A percentile compares a stretch with the other conserved stretches of the same genome.
These are phyloP conservation scores for Candida freyschussii DNA, from an alignment of 1,139 yeast genomes.

Conservation along the genomic window DNA sequence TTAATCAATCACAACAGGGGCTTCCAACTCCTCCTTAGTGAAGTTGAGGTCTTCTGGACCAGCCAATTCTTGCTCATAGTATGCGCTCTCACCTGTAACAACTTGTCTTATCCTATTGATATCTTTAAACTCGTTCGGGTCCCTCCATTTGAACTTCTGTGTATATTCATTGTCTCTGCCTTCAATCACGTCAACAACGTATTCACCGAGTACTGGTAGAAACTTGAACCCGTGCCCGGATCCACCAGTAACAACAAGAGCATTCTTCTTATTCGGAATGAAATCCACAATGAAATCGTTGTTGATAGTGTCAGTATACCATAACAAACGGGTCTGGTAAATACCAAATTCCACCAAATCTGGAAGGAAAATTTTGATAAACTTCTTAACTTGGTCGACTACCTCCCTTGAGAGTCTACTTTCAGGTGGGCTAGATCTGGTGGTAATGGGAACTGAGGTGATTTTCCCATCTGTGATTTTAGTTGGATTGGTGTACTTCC, in stretches of 20 bases:
- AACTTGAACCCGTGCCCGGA: constrained; percentile 42
- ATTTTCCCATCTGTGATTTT: constrained; percentile 9
- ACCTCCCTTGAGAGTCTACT: constrained; percentile 15
- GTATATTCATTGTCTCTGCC: constrained; percentile 27
- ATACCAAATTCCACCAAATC: constrained; percentile 26
- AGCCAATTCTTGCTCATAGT: constrained; percentile 14
- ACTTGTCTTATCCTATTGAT: constrained; percentile 13
- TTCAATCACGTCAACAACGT: constrained; percentile 30
- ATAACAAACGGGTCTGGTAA: constrained; percentile 29
- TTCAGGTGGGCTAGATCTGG: constrained; percentile 23
- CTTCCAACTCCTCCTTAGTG: constrained; percentile 7
- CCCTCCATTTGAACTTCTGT: constrained; percentile 33
- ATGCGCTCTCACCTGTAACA: constrained; percentile 12
- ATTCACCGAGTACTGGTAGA: constrained; percentile 36
- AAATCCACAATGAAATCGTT: constrained; percentile 39
- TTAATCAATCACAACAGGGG: constrained; percentile 1
- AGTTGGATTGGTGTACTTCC: constrained; percentile 29
- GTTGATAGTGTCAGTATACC: constrained; percentile 43
- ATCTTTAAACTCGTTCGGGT: constrained; percentile 24
- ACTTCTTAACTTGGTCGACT: constrained; percentile 24
- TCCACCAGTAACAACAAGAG: constrained; percentile 39
- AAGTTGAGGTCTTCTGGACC: constrained; percentile 13
- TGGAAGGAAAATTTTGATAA: constrained; percentile 26
- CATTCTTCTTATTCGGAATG: constrained; percentile 30
- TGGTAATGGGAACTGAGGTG: constrained; percentile 28